These are phyloP conservation scores for Ceratocystis cubensis DNA, from an alignment of 2,329 filamentous ascomycete species.

Conservation along the genomic window DNA sequence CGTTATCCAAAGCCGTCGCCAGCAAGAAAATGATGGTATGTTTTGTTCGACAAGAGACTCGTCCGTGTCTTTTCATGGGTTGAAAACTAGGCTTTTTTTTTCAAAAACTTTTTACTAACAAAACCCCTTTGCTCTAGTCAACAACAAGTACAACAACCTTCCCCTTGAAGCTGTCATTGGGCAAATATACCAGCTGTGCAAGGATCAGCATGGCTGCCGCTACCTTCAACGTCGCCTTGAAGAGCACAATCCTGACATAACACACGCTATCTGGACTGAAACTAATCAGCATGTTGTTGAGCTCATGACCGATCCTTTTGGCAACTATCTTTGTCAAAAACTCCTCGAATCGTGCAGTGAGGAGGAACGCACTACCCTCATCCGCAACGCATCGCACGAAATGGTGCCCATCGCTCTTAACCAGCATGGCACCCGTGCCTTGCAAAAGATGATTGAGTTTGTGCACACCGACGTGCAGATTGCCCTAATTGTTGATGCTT, in stretches of 20 bases:
- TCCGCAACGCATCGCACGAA: conserved; percentile 75
- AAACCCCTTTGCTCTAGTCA: conserved; percentile 32
- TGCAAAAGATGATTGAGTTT: conserved; percentile 99
- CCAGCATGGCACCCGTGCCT: conserved; percentile 87
- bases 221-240: conserved; percentile 97
- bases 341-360: conserved; percentile 89
- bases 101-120: not conserved
- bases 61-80: not conserved
- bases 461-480: conserved; percentile 78
- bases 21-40: conserved; percentile 59
- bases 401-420: conserved; percentile 92
- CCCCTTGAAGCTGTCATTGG: conserved; percentile 68
- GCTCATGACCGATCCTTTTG: conserved; percentile 97
- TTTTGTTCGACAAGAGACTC: conserved; percentile 3
- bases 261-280: conserved; percentile 89
- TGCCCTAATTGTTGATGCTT: conserved; percentile 71
- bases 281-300: conserved; percentile 89
- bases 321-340: conserved; percentile 99
- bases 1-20: conserved; percentile 61
- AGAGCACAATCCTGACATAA: conserved; percentile 67
- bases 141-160: conserved; percentile 73
- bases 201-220: conserved; percentile 94
- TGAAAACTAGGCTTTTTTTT: not conserved
- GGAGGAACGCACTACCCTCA: conserved; percentile 83
- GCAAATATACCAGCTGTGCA: conserved; percentile 82